Percentiles rank a stretch among this genome's conserved stretches.
These are phyloP conservation scores for Rhodomyrtus psidioides DNA, from an alignment of 441 rosid genomes.

Conservation along the genomic window DNA sequence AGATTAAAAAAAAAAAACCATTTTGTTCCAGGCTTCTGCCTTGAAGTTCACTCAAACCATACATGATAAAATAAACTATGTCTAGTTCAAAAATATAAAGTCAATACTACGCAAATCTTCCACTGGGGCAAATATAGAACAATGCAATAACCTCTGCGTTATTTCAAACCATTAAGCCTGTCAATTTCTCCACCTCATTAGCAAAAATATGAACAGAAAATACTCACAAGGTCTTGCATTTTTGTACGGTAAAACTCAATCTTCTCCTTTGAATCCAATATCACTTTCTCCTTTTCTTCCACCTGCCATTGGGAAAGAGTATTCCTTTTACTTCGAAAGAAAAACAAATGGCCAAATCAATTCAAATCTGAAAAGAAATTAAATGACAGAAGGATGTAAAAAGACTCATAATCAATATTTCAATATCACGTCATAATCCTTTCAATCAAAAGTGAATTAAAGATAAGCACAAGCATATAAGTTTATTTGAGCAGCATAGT, in stretches of 20 bases:
- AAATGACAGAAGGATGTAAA: not conserved
- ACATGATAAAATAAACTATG: too few species aligned
- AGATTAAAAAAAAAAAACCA: not conserved
- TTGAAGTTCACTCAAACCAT: too few species aligned
- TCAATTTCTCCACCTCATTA: not conserved
- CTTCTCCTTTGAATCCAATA: conserved; percentile 92
- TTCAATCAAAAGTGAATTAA: not conserved
- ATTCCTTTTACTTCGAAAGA: not conserved
- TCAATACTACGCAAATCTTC: not conserved
- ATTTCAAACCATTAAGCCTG: not conserved
- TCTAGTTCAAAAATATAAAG: too few species aligned
- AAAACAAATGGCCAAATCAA: not conserved
- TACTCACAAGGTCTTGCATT: conserved; percentile 98
- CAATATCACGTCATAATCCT: not conserved
- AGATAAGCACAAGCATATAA: not conserved
- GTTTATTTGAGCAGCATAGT: not conserved
- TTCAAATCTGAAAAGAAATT: conserved; percentile 1
- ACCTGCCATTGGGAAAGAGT: conserved; percentile 27
- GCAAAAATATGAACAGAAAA: conserved; percentile 5
- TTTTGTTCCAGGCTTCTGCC: not conserved
- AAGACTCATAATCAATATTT: not conserved
- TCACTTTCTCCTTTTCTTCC: conserved; percentile 49
- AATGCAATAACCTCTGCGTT: not conserved
- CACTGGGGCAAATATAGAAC: not conserved
- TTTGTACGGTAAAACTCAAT: conserved; percentile 82